Percentiles rank a stretch among this genome's conserved stretches.
Conservation (phyloP, 2,329 filamentous ascomycete species). For the Pseudocercospora fijiensis region DNA sequence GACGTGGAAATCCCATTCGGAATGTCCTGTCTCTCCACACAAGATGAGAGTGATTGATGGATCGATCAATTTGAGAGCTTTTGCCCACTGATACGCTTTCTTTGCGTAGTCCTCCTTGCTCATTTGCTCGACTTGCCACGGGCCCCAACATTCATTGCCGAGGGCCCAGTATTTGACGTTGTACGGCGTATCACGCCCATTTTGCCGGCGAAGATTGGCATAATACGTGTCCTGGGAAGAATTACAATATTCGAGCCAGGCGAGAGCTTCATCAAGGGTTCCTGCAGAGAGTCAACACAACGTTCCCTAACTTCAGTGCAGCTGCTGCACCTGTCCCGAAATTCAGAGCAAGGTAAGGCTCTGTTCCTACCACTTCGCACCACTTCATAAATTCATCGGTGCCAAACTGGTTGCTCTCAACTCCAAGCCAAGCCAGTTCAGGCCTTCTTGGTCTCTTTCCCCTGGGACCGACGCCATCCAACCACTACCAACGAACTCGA, state of each 20-base stretch:
- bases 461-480: constrained; percentile 73
- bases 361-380: constrained; percentile 69
- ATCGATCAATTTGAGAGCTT: constrained; percentile 69
- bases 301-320: constrained; percentile 34
- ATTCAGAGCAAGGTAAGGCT: constrained; percentile 78
- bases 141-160: constrained; percentile 71
- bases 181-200: constrained; percentile 75
- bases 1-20: constrained; percentile 71
- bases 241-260: constrained; percentile 87
- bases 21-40: constrained; percentile 69
- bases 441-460: constrained; percentile 65
- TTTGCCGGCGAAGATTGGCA: constrained; percentile 72
- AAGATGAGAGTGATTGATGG: constrained; percentile 68
- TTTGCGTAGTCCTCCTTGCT: constrained; percentile 69
- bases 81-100: constrained; percentile 69
- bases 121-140: constrained; percentile 63
- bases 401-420: constrained; percentile 75
- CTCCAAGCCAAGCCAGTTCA: constrained; percentile 76
- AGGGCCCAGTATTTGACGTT: constrained; percentile 84
- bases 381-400: constrained; percentile 85
- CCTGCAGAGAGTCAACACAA: constrained; percentile 24
- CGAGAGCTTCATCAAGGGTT: constrained; percentile 60
- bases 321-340: constrained; percentile 63
- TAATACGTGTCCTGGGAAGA: constrained; percentile 74
- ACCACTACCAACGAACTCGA: constrained; percentile 53